These are phyloP conservation scores for Solanum verrucosum DNA, from an alignment of 257 asterid species.

Conservation along the genomic window DNA sequence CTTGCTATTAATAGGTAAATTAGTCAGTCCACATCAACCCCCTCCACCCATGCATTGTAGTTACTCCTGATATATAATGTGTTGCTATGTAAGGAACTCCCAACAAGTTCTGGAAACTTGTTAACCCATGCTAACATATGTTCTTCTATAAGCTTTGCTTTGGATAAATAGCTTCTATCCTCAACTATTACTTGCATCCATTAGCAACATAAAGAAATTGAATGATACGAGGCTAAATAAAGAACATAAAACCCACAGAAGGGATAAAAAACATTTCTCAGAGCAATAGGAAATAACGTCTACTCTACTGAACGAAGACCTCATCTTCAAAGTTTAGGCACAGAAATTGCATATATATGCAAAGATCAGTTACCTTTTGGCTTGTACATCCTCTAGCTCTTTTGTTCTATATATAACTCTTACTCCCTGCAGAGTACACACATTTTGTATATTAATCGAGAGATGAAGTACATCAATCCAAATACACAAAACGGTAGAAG, in stretches of 20 bases:
- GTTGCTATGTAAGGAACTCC: background rate
- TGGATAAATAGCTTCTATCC: background rate
- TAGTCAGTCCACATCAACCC: background rate
- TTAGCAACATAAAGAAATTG: background rate
- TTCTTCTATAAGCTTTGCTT: background rate
- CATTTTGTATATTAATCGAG: background rate
- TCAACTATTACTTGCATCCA: background rate
- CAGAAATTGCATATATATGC: background rate
- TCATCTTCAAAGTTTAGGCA: background rate
- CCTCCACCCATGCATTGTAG: background rate
- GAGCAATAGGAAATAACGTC: background rate
- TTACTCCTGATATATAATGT: background rate
- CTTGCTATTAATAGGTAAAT: background rate
- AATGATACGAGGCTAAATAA: background rate
- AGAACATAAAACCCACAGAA: background rate
- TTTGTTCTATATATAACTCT: slow-evolving; percentile 17
- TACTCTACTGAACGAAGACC: background rate
- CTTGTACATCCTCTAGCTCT: slow-evolving; percentile 21
- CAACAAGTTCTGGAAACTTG: background rate
- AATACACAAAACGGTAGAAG: background rate
- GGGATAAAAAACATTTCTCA: background rate
- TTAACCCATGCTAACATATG: background rate
- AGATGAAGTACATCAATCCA: background rate
- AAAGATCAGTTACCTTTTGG: slow-evolving; percentile 12
- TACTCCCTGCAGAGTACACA: slow-evolving; percentile 10